These are phyloP conservation scores for Homolaphlyctis polyrhiza DNA, from an alignment of 371 early-diverging fungal species.

Conservation along the genomic window DNA sequence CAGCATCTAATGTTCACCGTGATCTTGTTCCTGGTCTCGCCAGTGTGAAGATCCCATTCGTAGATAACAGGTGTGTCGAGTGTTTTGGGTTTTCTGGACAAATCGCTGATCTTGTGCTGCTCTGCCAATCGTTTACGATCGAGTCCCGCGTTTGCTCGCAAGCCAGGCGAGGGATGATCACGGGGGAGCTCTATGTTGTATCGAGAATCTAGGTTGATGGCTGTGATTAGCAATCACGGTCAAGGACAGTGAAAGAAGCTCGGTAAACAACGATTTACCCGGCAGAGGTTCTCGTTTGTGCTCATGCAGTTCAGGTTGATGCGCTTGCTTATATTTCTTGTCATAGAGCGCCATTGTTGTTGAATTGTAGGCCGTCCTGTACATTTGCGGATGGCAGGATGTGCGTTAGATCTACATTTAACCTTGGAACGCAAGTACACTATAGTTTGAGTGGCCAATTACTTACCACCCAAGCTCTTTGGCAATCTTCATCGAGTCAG, in stretches of 20 bases:
- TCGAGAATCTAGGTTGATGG: too few species aligned
- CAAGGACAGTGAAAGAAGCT: too few species aligned
- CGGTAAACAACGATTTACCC: too few species aligned
- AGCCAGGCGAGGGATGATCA: too few species aligned
- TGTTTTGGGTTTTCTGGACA: neutral
- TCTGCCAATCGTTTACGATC: neutral
- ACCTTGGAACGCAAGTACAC: too few species aligned
- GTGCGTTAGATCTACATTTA: too few species aligned
- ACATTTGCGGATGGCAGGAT: neutral
- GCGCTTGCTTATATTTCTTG: neutral
- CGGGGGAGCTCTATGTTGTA: too few species aligned
- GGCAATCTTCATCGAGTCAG: neutral
- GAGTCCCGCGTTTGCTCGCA: too few species aligned
- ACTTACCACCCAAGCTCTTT: neutral
- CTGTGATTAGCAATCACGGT: too few species aligned
- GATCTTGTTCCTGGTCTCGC: constrained; percentile 7
- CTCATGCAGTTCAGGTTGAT: neutral
- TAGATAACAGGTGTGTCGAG: constrained; percentile 12
- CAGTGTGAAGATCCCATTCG: constrained; percentile 23
- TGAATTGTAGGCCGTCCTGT: neutral
- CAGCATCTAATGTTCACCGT: too few species aligned
- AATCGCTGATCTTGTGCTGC: neutral
- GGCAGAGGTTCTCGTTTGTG: neutral
- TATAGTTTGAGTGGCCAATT: too few species aligned
- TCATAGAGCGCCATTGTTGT: neutral